Evolutionary conservation across 1,139 yeast species (phyloP).

Genomic region (Suhomyces ambrosiae): DNA sequence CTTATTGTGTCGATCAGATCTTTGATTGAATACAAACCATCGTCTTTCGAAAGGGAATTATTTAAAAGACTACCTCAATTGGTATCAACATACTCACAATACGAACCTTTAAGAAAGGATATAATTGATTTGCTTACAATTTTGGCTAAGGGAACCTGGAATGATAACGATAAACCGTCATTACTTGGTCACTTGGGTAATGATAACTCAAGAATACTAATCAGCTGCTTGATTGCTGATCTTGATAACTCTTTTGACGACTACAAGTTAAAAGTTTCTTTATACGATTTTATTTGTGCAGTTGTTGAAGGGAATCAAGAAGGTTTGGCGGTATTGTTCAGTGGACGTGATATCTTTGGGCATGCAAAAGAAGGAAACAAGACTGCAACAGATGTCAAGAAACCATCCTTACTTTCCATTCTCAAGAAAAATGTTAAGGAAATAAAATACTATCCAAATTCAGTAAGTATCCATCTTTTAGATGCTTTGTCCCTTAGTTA

Average conservation of each 20-base stretch:
- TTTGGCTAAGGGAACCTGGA: slow-evolving; percentile 65
- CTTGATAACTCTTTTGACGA: slow-evolving; percentile 62
- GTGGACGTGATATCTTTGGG: slow-evolving; percentile 63
- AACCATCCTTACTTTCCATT: slow-evolving; percentile 54
- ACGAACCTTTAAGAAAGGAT: slow-evolving; percentile 49
- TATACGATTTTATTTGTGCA: slow-evolving; percentile 75
- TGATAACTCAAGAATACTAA: slow-evolving; percentile 58
- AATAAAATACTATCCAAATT: slow-evolving; percentile 56
- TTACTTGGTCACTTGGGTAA: slow-evolving; percentile 78
- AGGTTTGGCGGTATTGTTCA: slow-evolving; percentile 78
- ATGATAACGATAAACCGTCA: slow-evolving; percentile 62
- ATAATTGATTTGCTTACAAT: slow-evolving; percentile 62
- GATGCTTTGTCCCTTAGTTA: slow-evolving; percentile 68
- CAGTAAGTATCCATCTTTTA: slow-evolving; percentile 58
- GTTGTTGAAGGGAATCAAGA: slow-evolving; percentile 81
- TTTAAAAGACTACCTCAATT: slow-evolving; percentile 59
- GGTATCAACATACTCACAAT: slow-evolving; percentile 59
- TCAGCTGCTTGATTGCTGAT: slow-evolving; percentile 61
- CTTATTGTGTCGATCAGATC: slow-evolving; percentile 58
- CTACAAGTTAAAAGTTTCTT: slow-evolving; percentile 53
- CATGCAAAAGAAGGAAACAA: slow-evolving; percentile 18
- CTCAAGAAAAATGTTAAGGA: slow-evolving; percentile 60
- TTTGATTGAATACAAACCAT: slow-evolving; percentile 49
- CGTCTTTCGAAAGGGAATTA: slow-evolving; percentile 64
- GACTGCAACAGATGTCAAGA: slow-evolving; percentile 21